Evolutionary conservation across 768 basidiomycete genomes (phyloP).

Genomic region (Gautieria morchelliformis): DNA sequence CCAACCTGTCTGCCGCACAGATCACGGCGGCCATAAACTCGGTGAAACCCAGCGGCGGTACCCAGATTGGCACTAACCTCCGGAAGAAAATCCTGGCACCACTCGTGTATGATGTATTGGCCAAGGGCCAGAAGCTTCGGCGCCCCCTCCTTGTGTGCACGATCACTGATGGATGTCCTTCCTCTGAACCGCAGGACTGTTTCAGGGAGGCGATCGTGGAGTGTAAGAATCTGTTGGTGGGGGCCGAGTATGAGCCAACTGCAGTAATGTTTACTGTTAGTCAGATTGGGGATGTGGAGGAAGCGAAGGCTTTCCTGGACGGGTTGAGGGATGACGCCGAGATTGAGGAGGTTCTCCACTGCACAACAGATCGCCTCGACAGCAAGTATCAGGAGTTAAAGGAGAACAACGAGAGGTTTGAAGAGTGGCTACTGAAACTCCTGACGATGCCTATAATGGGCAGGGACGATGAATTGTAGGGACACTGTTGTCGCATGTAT

Average conservation of each 20-base stretch:
- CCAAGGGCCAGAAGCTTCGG: neutral
- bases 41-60: conserved; percentile 2
- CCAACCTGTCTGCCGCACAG: neutral
- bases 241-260: conserved; percentile 7
- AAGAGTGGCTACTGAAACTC: conserved; percentile 9
- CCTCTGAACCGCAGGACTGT: no score
- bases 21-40: neutral
- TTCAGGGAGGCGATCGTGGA: neutral
- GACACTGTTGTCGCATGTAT: neutral
- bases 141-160: neutral
- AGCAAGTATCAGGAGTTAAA: conserved; percentile 2
- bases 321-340: neutral
- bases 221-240: neutral
- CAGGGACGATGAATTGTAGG: neutral
- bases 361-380: conserved; percentile 9
- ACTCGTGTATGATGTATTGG: conserved; percentile 6
- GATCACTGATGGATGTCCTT: no score
- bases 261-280: conserved; percentile 9
- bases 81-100: conserved; percentile 6
- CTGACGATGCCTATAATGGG: neutral
- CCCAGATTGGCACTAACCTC: conserved; percentile 5
- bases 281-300: conserved; percentile 8
- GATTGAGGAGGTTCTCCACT: conserved; percentile 1
- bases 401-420: neutral
- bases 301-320: conserved; percentile 1